Percentiles rank a stretch among this genome's conserved stretches.
phyloP scores from a whole-genome alignment of 345 rosid species.

The Populus euphratica region DNA sequence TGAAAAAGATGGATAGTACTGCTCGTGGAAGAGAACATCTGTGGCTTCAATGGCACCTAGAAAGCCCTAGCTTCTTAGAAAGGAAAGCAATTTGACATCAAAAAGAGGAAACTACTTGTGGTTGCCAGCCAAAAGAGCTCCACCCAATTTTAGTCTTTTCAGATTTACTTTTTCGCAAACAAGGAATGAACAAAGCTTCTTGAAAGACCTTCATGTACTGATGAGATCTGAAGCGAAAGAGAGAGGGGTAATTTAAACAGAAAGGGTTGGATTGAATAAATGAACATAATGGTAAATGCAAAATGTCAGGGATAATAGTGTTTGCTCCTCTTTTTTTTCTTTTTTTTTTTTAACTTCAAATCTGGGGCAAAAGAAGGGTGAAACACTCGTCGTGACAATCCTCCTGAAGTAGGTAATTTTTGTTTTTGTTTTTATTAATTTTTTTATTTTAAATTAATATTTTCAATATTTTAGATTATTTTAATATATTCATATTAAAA shows the following conservation, averaged over 20 bases:
- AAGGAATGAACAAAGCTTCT: neutral
- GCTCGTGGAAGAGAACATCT: constrained; percentile 30
- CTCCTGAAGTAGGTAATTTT: too few relatives aligned
- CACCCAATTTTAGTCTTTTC: neutral
- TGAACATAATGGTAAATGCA: too few relatives aligned
- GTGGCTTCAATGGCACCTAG: too few relatives aligned
- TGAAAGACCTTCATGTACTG: neutral
- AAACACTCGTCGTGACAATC: neutral
- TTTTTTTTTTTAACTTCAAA: neutral
- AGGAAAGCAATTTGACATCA: neutral
- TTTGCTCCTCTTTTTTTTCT: fast-evolving
- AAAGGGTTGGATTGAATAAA: too few relatives aligned
- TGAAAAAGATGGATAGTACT: constrained; percentile 10
- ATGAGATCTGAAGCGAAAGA: too few relatives aligned
- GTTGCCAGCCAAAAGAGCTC: constrained; percentile 5
- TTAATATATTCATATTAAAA: too few relatives aligned
- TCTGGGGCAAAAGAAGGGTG: neutral
- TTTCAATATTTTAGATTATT: too few relatives aligned
- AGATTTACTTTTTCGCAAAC: neutral
- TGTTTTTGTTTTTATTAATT: too few relatives aligned
- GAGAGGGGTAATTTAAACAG: too few relatives aligned
- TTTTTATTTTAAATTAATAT: too few relatives aligned
- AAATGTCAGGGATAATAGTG: neutral
- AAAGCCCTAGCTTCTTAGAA: constrained; percentile 15
- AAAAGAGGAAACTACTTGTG: neutral